These are phyloP conservation scores for Plenodomus lindquistii DNA, from an alignment of 2,329 filamentous ascomycete species.

Conservation along the genomic window DNA sequence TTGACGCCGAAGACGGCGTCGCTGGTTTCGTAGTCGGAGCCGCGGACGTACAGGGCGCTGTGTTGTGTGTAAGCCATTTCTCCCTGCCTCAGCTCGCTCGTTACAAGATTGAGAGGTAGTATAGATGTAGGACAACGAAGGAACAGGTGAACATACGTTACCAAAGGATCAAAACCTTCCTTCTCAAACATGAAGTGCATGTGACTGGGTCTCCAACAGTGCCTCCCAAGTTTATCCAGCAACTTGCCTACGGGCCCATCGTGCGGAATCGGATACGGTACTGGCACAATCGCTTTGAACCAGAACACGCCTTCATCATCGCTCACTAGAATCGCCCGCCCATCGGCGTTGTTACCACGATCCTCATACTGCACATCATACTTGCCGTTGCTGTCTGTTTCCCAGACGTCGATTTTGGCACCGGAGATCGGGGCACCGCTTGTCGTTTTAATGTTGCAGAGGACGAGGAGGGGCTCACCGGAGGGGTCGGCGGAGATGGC, in stretches of 20 bases:
- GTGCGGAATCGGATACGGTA: constrained; percentile 82
- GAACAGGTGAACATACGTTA: constrained; percentile 65
- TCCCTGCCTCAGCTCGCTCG: too few relatives aligned
- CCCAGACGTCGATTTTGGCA: constrained; percentile 82
- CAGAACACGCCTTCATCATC: constrained; percentile 77
- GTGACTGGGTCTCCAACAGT: constrained; percentile 45
- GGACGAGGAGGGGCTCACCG: constrained; percentile 70
- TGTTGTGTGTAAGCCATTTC: not conserved
- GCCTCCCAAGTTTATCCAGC: constrained; percentile 32
- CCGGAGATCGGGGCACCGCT: constrained; percentile 63
- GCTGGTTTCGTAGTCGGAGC: constrained; percentile 79
- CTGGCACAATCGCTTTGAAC: constrained; percentile 83
- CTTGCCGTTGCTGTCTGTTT: constrained; percentile 77
- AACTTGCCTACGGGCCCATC: constrained; percentile 69
- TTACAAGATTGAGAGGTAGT: too few relatives aligned
- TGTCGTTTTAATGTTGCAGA: constrained; percentile 73
- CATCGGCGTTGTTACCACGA: constrained; percentile 64
- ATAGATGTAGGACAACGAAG: not conserved
- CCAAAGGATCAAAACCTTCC: constrained; percentile 65
- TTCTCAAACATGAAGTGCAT: constrained; percentile 68
- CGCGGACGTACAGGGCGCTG: constrained; percentile 75
- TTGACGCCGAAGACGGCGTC: constrained; percentile 90
- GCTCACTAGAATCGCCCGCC: constrained; percentile 70
- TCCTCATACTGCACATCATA: constrained; percentile 80
- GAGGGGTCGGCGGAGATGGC: constrained; percentile 69